A percentile compares a stretch with the other conserved stretches of the same genome.
Conservation (phyloP, 1,284 basidiomycete species). For the Acaromyces ingoldii region DNA sequence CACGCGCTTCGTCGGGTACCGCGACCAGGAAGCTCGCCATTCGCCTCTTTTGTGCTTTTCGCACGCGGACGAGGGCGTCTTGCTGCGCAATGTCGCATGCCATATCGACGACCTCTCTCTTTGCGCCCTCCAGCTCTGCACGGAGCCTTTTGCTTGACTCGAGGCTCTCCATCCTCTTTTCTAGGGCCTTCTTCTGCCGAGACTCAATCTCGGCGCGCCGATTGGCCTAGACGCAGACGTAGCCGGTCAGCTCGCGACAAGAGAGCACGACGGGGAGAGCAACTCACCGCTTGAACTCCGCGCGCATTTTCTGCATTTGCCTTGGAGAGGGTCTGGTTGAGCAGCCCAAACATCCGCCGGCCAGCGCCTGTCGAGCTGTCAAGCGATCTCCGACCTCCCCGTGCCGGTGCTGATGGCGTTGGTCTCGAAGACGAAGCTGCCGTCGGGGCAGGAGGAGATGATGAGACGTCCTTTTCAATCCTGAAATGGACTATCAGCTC, state of each 20-base stretch:
- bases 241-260: too few species aligned
- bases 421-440: too few species aligned
- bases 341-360: conserved; percentile 3
- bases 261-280: too few species aligned
- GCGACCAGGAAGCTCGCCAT: conserved; percentile 6
- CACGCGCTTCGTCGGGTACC: too few species aligned
- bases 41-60: conserved; percentile 6
- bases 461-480: too few species aligned
- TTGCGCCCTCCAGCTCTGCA: background rate
- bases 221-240: too few species aligned
- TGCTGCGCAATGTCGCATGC: background rate
- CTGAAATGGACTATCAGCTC: too few species aligned
- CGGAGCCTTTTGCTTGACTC: too few species aligned
- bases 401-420: too few species aligned
- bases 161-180: background rate
- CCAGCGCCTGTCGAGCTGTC: conserved; percentile 17
- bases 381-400: too few species aligned
- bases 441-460: too few species aligned
- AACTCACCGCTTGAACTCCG: too few species aligned
- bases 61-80: background rate
- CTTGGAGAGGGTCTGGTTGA: conserved; percentile 1
- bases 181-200: background rate
- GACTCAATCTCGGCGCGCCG: conserved; percentile 6
- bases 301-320: conserved; percentile 5
- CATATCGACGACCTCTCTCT: background rate